A percentile compares a stretch with the other conserved stretches of the same genome.
These are phyloP conservation scores for Populus hybrid DNA, from an alignment of 441 rosid species.

Conservation along the genomic window DNA sequence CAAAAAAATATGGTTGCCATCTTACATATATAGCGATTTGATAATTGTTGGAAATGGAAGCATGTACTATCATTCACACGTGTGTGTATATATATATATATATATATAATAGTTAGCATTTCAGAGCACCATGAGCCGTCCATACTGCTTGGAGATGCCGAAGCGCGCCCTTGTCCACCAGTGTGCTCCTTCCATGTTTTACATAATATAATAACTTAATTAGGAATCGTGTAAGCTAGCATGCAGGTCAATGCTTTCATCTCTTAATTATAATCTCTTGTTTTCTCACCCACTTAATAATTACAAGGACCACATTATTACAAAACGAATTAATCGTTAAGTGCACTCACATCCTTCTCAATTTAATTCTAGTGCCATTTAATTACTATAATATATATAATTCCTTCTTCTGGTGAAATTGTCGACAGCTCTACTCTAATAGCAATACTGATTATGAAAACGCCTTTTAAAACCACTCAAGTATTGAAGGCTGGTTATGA, in stretches of 20 bases:
- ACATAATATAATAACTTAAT: not conserved
- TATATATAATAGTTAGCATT: not conserved
- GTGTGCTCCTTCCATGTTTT: not conserved
- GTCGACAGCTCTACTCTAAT: not conserved
- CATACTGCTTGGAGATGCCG: not conserved
- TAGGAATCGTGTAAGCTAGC: not conserved
- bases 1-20: not conserved
- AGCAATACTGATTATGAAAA: not conserved
- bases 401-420: not conserved
- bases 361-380: not conserved
- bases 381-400: not conserved
- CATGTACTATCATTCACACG: not conserved
- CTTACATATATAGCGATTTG: not conserved
- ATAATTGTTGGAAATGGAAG: not conserved
- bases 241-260: not conserved
- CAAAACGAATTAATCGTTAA: not conserved
- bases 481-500: not conserved
- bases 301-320: too few relatives aligned
- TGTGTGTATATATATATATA: too few relatives aligned
- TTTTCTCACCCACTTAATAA: not conserved
- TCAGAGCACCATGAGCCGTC: slow-evolving; percentile 3
- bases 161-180: not conserved
- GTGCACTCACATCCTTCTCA: not conserved
- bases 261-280: not conserved
- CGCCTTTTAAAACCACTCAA: not conserved